Evolutionary conservation across 176 grass and related monocot genomes (phyloP).

Genomic region (Oryza brachyantha): DNA sequence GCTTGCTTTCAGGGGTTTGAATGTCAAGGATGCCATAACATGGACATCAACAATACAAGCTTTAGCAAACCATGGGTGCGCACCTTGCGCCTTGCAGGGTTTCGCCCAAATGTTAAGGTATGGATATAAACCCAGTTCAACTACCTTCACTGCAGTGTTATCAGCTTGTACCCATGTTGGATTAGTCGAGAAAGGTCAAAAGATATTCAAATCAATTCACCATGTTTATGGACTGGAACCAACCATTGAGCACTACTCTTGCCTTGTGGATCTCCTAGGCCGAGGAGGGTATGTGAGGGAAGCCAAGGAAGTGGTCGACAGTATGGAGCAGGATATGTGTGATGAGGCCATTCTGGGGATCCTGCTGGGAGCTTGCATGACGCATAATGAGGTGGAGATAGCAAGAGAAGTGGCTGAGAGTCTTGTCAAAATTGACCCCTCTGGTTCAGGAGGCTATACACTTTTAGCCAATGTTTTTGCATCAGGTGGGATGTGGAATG

Average conservation of each 20-base stretch:
- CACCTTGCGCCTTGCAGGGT: slow-evolving; percentile 27
- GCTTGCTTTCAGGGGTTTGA: slow-evolving; percentile 47
- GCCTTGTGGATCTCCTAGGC: slow-evolving; percentile 68
- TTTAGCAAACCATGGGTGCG: slow-evolving; percentile 62
- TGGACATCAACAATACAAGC: slow-evolving; percentile 74
- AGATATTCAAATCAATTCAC: slow-evolving; percentile 41
- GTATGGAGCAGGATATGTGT: slow-evolving; percentile 39
- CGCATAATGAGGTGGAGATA: slow-evolving; percentile 51
- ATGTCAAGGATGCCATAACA: slow-evolving; percentile 52
- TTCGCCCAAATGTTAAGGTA: slow-evolving; percentile 52
- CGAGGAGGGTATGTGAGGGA: slow-evolving; percentile 50
- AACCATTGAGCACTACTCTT: slow-evolving; percentile 65
- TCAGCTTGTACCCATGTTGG: slow-evolving; percentile 69
- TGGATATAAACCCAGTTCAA: slow-evolving; percentile 53
- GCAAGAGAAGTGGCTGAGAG: slow-evolving; percentile 35
- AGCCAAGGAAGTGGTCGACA: slow-evolving; percentile 51
- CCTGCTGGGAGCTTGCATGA: slow-evolving; percentile 62
- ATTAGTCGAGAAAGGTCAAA: slow-evolving; percentile 45
- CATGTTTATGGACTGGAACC: slow-evolving; percentile 38
- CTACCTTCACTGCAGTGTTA: slow-evolving; percentile 50
- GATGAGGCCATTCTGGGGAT: slow-evolving; percentile 53
- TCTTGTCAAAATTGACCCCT: slow-evolving; percentile 28
- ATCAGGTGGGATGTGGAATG: slow-evolving; percentile 30
- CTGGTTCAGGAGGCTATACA: slow-evolving; percentile 29
- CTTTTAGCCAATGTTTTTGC: slow-evolving; percentile 53